These are phyloP conservation scores for Erodium texanum DNA, from an alignment of 441 rosid genomes.

Conservation along the genomic window DNA sequence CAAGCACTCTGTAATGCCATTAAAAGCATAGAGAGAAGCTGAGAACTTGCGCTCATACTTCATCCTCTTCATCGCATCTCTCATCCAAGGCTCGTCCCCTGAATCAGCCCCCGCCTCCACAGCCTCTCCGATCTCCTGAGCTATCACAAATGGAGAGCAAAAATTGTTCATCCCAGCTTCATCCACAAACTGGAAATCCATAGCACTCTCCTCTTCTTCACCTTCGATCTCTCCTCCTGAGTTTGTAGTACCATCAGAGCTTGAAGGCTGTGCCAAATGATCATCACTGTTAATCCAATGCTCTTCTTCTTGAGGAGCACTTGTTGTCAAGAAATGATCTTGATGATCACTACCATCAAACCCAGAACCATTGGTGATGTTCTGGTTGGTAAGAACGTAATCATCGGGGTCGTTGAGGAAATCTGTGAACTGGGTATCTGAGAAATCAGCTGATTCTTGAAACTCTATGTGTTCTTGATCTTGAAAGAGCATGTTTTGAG, in stretches of 20 bases:
- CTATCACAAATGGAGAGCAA: conserved; percentile 54
- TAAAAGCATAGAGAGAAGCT: conserved; percentile 56
- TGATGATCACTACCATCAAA: conserved; percentile 2
- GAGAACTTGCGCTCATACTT: conserved; percentile 51
- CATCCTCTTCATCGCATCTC: conserved; percentile 47
- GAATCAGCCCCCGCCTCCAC: conserved; percentile 24
- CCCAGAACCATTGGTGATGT: neutral
- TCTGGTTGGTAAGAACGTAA: neutral
- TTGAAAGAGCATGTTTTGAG: neutral
- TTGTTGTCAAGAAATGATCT: conserved; percentile 20
- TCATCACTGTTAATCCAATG: neutral
- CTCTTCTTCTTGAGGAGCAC: conserved; percentile 20
- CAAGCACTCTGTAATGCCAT: conserved; percentile 52
- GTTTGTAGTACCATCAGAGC: conserved; percentile 10
- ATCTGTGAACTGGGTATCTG: conserved; percentile 31
- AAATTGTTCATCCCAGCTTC: conserved; percentile 25
- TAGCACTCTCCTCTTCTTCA: conserved; percentile 20
- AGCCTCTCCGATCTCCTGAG: conserved; percentile 36
- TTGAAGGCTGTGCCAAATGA: conserved; percentile 18
- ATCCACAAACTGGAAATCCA: conserved; percentile 44
- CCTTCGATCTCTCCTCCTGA: conserved; percentile 14
- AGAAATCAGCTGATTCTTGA: conserved; percentile 19
- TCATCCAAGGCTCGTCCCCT: conserved; percentile 36
- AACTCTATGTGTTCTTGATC: neutral
- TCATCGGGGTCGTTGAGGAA: conserved; percentile 39